phyloP scores from a whole-genome alignment of 2,329 filamentous ascomycete genomes.

The Epichloe elymi region DNA sequence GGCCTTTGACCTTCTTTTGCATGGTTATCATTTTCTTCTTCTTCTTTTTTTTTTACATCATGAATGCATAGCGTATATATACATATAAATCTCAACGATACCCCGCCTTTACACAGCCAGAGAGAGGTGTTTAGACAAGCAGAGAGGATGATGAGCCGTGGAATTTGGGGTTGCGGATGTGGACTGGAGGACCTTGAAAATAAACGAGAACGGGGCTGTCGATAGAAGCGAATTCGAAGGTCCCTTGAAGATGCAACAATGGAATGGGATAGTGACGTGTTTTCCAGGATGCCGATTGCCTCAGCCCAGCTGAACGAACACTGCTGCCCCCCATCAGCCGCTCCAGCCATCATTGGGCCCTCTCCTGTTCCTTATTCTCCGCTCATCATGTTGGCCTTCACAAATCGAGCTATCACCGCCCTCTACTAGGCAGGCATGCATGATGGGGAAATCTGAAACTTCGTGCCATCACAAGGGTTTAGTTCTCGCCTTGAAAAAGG shows the following conservation, averaged over 20 bases:
- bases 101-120: conserved; percentile 16
- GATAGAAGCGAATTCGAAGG: not conserved
- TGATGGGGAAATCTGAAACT: too few species aligned
- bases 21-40: conserved; percentile 12
- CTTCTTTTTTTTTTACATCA: not conserved
- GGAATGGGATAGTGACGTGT: not conserved
- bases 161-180: not conserved
- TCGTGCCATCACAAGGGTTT: too few species aligned
- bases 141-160: not conserved
- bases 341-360: too few species aligned
- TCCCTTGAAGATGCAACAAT: not conserved
- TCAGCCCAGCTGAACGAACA: too few species aligned
- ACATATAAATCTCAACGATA: conserved; percentile 29
- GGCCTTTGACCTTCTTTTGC: not conserved
- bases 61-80: conserved; percentile 22
- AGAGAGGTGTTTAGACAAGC: conserved; percentile 8
- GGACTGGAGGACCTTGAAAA: not conserved
- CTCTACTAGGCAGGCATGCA: too few species aligned
- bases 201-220: not conserved
- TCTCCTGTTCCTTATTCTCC: too few species aligned
- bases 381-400: too few species aligned
- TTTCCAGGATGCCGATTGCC: too few species aligned
- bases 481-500: too few species aligned
- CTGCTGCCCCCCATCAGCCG: too few species aligned
- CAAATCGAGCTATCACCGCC: too few species aligned